phyloP scores from a whole-genome alignment of 2,329 filamentous ascomycete species.

The Rachicladosporium sp. region DNA sequence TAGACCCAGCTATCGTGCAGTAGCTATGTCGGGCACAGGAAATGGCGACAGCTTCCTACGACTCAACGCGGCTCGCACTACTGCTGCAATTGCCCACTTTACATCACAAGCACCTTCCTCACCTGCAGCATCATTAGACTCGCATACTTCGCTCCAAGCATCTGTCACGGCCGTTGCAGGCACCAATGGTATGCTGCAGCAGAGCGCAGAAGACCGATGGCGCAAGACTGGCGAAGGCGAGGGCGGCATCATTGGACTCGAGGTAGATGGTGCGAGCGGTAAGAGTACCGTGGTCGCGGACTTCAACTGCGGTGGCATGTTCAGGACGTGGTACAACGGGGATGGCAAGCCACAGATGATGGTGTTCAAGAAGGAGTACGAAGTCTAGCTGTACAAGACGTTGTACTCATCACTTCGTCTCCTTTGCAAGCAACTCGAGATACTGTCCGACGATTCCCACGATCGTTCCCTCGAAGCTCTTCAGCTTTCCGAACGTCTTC shows the following conservation, averaged over 20 bases:
- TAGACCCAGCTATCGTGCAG: slow-evolving; percentile 11
- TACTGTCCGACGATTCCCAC: slow-evolving; percentile 4
- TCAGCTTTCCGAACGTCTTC: slow-evolving; percentile 1
- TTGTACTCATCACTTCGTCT: neutral
- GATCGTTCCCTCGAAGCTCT: slow-evolving; percentile 2
- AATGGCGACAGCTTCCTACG: slow-evolving; percentile 84
- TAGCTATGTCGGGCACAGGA: slow-evolving; percentile 35
- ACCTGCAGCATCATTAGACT: neutral
- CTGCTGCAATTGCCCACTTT: slow-evolving; percentile 61
- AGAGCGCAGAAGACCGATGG: slow-evolving; percentile 64
- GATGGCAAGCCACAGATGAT: slow-evolving; percentile 45
- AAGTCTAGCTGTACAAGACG: neutral
- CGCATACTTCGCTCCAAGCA: slow-evolving; percentile 32
- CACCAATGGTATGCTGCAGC: slow-evolving; percentile 58
- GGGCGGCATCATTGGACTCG: slow-evolving; percentile 77
- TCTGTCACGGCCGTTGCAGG: slow-evolving; percentile 58
- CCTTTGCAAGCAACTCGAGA: slow-evolving; percentile 1
- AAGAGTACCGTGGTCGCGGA: slow-evolving; percentile 55
- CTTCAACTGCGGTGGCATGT: slow-evolving; percentile 82
- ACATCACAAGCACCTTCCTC: slow-evolving; percentile 21
- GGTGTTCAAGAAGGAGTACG: slow-evolving; percentile 40
- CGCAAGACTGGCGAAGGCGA: slow-evolving; percentile 62
- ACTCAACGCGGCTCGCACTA: slow-evolving; percentile 56
- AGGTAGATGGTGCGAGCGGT: slow-evolving; percentile 39
- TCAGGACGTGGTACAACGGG: slow-evolving; percentile 62